Conservation (phyloP, 345 rosid genomes). For the Carallia brachiata region DNA sequence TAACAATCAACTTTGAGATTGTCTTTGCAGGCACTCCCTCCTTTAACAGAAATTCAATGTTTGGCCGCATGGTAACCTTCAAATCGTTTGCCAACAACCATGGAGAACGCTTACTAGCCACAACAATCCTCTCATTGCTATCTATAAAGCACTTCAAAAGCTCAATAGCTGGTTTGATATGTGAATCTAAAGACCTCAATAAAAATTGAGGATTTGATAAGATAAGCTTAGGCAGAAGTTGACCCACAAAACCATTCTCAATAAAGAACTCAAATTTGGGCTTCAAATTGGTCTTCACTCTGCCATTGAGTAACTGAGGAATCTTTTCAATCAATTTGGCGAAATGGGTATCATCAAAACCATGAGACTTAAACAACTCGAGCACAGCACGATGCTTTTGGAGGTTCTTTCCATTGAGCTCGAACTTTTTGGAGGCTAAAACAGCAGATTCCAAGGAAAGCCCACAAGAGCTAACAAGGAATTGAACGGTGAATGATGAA, state of each 20-base stretch:
- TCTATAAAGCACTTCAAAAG: conserved; percentile 9
- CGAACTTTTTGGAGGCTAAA: conserved; percentile 15
- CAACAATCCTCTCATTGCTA: conserved; percentile 6
- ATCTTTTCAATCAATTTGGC: conserved; percentile 14
- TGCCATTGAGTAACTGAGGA: conserved; percentile 6
- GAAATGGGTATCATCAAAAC: conserved; percentile 17
- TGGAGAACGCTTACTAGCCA: conserved; percentile 18
- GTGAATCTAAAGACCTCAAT: conserved; percentile 8
- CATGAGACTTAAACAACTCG: conserved; percentile 12
- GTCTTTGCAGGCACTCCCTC: conserved; percentile 18
- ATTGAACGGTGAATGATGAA: conserved; percentile 11
- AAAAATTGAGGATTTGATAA: conserved; percentile 14
- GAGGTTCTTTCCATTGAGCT: conserved; percentile 4
- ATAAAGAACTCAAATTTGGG: conserved; percentile 23
- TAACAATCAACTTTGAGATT: not conserved
- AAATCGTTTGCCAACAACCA: conserved; percentile 13
- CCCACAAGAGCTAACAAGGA: conserved; percentile 22
- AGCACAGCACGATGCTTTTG: conserved; percentile 6
- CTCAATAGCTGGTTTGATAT: conserved; percentile 18
- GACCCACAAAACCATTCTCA: conserved; percentile 15
- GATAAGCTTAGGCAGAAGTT: conserved; percentile 16
- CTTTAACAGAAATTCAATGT: conserved; percentile 20
- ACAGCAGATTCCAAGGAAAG: conserved; percentile 21
- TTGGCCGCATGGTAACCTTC: conserved; percentile 12
- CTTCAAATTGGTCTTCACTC: conserved; percentile 3